Conservation (phyloP, 345 rosid species). For the Linum tenue region DNA sequence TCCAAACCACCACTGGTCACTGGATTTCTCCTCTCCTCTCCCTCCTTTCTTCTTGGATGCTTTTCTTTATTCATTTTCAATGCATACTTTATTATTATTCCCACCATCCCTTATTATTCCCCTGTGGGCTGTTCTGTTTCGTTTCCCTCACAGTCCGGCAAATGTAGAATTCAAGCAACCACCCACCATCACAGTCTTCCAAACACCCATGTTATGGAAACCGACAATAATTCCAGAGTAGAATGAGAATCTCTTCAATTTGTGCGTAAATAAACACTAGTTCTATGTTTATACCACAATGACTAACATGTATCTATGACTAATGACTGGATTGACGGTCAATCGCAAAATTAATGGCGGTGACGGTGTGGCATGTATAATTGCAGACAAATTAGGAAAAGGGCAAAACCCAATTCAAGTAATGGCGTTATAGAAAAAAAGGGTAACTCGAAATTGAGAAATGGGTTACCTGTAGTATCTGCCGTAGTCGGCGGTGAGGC, state of each 20-base stretch:
- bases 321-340: neutral
- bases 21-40: too few relatives aligned
- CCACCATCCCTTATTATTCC: neutral
- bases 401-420: neutral
- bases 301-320: neutral
- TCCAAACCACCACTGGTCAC: neutral
- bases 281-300: too few relatives aligned
- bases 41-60: neutral
- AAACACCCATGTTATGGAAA: too few relatives aligned
- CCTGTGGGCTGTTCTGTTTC: too few relatives aligned
- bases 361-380: too few relatives aligned
- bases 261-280: too few relatives aligned
- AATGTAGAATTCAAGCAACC: too few relatives aligned
- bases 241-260: too few relatives aligned
- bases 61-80: neutral
- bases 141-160: too few relatives aligned
- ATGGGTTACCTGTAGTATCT: slow-evolving; percentile 43
- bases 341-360: neutral
- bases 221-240: too few relatives aligned
- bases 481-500: slow-evolving; percentile 50
- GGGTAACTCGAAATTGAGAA: neutral
- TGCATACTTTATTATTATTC: neutral
- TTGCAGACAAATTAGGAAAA: neutral
- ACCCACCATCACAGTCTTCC: too few relatives aligned
- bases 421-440: neutral